These are phyloP conservation scores for Leccinum pellstonianum DNA, from an alignment of 768 basidiomycete genomes.

Conservation along the genomic window DNA sequence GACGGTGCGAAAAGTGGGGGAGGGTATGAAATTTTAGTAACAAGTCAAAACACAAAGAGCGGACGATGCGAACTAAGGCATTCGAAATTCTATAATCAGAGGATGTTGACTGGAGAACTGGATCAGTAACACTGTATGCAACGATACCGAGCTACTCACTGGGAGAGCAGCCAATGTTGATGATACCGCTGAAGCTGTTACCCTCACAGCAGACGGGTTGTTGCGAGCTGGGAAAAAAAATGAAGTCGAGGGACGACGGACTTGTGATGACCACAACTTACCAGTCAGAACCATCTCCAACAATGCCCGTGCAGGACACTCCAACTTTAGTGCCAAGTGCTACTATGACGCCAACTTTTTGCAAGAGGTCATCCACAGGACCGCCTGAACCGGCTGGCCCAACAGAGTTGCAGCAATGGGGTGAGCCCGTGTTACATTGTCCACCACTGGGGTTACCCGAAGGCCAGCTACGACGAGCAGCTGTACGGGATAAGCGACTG, in stretches of 20 bases:
- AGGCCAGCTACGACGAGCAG: slow-evolving; percentile 35
- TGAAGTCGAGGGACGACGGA: neutral
- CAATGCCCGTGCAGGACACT: slow-evolving; percentile 33
- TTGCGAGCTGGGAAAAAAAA: slow-evolving; percentile 23
- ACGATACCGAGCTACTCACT: slow-evolving; percentile 22
- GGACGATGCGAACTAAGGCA: slow-evolving; percentile 4
- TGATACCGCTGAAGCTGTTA: slow-evolving; percentile 35
- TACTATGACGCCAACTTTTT: rapidly evolving
- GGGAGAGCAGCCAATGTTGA: slow-evolving; percentile 41
- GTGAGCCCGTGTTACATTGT: slow-evolving; percentile 18
- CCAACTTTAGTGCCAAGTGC: slow-evolving; percentile 15
- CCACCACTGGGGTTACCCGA: slow-evolving; percentile 30
- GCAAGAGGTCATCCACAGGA: neutral
- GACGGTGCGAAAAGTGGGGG: neutral
- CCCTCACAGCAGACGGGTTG: slow-evolving; percentile 42
- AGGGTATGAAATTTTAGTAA: slow-evolving; percentile 17
- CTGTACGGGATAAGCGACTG: slow-evolving; percentile 22
- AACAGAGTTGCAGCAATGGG: slow-evolving; percentile 21
- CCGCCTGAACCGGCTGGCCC: neutral
- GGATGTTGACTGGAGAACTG: slow-evolving; percentile 15
- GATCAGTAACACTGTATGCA: slow-evolving; percentile 1
- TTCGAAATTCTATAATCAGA: slow-evolving; percentile 17
- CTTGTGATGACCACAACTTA: neutral
- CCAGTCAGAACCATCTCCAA: slow-evolving; percentile 18
- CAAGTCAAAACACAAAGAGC: slow-evolving; percentile 17